Evolutionary conservation across 2,329 filamentous ascomycete genomes (phyloP), one percentile per base, ranked within the genome.

Genomic region (Scedosporium apiospermum): DNA sequence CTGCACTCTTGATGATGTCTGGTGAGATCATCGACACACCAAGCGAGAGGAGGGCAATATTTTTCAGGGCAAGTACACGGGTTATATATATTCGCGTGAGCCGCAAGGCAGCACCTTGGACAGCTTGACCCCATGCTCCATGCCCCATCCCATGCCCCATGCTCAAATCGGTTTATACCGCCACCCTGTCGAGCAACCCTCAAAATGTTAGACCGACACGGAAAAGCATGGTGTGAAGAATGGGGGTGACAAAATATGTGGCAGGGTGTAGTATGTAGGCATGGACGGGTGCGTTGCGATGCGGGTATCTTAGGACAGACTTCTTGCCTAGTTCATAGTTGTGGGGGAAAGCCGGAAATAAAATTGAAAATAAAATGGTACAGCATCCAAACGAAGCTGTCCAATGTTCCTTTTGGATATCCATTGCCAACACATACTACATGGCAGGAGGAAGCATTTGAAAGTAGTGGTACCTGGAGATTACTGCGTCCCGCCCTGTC

Each of bases 201-300:
- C 51, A 27, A 55, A 55, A 55, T 55, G 18, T 55, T 55, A 49
- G 51, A 55, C 51, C 51, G 51, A 55, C 51, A 23, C 51, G 51
- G 51, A 55, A 55, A 23, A 55, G 23, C 51, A 49, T 49, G 44
- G 44, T 49, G 44, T 49, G 44, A 49, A 23, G 51, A 55, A 55
- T 55, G 51, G 51, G 51, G 51, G 51, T 55, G 51, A 55, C 51
- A 55, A 55, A 38, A 38, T 38, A 55, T 55, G 51, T 55, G 51
- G 51, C 21, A 55, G 51, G 51, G 51, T 55, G 51, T 14, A 55
- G 18, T 55, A 27, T 23, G 51, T 38, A 30, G 27, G 27, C 27
- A 30, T 30, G 27, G 4, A 23, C 21, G 44, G n/a, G n/a, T n/a
- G 44, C 44, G 44, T 49, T 49, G 44, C 44, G n/a, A 49, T 49